phyloP scores from a whole-genome alignment of 2,329 filamentous ascomycete genomes.

The Elsinoe arachidis region DNA sequence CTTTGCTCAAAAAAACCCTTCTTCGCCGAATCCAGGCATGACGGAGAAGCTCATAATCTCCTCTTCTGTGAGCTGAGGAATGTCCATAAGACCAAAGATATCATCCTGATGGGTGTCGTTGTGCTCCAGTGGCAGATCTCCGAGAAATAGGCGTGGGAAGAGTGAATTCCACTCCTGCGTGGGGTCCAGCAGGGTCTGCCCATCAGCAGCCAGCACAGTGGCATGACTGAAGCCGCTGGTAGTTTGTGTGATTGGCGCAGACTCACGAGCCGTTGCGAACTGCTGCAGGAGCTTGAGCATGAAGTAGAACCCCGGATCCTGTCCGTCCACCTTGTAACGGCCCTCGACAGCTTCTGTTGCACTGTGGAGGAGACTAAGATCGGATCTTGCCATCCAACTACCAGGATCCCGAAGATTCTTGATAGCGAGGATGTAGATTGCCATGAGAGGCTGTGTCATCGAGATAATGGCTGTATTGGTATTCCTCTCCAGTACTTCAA shows the following conservation, averaged over 20 bases:
- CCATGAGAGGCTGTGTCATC: constrained; percentile 2
- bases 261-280: neutral
- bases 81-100: constrained; percentile 10
- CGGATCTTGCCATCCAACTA: neutral
- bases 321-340: constrained; percentile 3
- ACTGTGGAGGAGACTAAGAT: neutral
- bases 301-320: constrained; percentile 1
- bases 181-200: neutral
- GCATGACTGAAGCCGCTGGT: too few species aligned
- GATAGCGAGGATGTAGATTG: neutral
- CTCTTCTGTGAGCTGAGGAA: neutral
- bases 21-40: too few species aligned
- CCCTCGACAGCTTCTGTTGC: neutral
- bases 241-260: neutral
- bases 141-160: constrained; percentile 8
- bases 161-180: neutral
- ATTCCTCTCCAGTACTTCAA: neutral
- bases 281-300: constrained; percentile 1
- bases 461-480: neutral
- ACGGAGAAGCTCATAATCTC: neutral
- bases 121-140: neutral
- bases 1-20: too few species aligned
- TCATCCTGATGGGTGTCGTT: neutral
- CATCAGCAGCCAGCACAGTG: too few species aligned
- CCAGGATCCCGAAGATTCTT: neutral